Evolutionary conservation across 2,329 filamentous ascomycete species (phyloP), one percentile per base, ranked within the genome.

Genomic region (Colletotrichum tropicicola): DNA sequence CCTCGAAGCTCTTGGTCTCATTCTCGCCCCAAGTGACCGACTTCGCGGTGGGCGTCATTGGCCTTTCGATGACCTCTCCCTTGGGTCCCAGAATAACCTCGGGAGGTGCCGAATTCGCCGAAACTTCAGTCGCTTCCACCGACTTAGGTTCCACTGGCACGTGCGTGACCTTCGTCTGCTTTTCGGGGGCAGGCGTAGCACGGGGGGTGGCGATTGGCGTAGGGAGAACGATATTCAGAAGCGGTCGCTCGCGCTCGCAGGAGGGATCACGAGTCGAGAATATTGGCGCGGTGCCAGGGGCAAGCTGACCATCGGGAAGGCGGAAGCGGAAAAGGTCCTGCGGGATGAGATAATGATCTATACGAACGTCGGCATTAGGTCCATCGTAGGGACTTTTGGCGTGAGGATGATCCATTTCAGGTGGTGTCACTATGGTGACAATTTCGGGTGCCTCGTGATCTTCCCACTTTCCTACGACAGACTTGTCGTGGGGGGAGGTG

Each of bases 11-110:
- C 72, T 90, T 87, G 4, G 85, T 90, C 71, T 89, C 82, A 67
- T 89, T 89, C 65, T 89, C 80, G 10, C 87, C 89, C 89, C 88
- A 91, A 12, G 83, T 88, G 5, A 91, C 89, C 43, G 78, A 83
- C 69, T 89, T 90, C 9, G 85, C 80, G 7, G 78, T 77, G 6
- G 85, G 80, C 6, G 78, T 78, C 30, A 82, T 79, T 23, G 79
- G 74, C 54, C 76, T 76, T 60, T 80, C 75, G 10, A 82, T 72
- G 35, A 80, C 72, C 54, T 86, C 82, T 10, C 79, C 80, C 45
- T 75, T 78, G 21, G 81, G 72, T 37, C 71, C 78, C 54, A 80
- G 73, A 6, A 78, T 73, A 43, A 81, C 73, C 58, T 81, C 78
- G 28, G 79, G 58, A 68, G 72, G 58, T 17, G 68, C 70, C 35